These are phyloP conservation scores for Tilletia setariae DNA, from an alignment of 1,284 basidiomycete species.

Conservation along the genomic window DNA sequence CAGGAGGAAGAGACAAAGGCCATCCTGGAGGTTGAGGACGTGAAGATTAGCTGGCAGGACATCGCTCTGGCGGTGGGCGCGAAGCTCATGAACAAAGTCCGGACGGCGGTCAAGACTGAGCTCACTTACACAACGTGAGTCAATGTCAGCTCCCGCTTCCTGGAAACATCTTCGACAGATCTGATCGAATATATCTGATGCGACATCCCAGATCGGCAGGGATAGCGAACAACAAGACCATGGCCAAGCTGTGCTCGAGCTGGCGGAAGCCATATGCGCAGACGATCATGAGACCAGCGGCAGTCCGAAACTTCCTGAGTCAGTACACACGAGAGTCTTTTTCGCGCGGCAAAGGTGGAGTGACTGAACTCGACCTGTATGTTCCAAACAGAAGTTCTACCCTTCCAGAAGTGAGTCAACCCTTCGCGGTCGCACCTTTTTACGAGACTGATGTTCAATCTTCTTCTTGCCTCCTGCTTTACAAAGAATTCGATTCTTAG, in stretches of 20 bases:
- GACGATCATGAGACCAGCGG: constrained; percentile 41
- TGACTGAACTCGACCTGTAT: constrained; percentile 73
- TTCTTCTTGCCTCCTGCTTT: constrained; percentile 74
- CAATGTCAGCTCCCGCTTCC: neutral
- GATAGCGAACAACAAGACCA: constrained; percentile 86
- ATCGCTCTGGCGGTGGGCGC: constrained; percentile 84
- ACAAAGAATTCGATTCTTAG: constrained; percentile 88
- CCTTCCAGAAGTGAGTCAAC: constrained; percentile 28
- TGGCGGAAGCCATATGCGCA: constrained; percentile 47
- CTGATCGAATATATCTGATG: too few relatives aligned
- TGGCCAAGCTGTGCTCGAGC: constrained; percentile 71
- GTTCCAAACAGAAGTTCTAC: constrained; percentile 24
- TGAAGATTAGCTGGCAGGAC: constrained; percentile 74
- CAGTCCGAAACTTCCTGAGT: constrained; percentile 37
- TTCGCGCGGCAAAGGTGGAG: constrained; percentile 66
- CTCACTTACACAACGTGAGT: constrained; percentile 80
- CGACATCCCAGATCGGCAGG: constrained; percentile 75
- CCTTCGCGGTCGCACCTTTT: neutral
- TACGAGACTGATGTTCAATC: neutral
- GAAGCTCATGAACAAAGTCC: constrained; percentile 75
- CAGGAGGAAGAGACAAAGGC: neutral
- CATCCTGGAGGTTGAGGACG: constrained; percentile 1
- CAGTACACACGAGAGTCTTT: neutral
- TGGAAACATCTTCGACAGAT: neutral
- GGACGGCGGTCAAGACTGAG: constrained; percentile 67